Percentiles rank a stretch among this genome's conserved stretches.
phyloP scores from a whole-genome alignment of 495 filamentous ascomycete genomes.

The Annulohypoxylon bovei region DNA sequence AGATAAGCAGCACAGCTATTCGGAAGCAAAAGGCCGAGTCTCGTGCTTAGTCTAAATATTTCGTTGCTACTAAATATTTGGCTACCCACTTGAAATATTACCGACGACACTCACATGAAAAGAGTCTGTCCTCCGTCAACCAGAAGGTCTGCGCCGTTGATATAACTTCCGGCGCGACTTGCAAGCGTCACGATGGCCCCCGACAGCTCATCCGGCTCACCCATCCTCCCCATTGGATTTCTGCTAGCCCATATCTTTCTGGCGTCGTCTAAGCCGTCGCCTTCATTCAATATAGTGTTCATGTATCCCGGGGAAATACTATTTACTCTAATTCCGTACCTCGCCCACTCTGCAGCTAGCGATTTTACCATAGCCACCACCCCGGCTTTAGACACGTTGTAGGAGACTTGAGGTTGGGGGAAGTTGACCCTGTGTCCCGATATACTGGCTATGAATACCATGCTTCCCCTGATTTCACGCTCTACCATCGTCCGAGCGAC shows the following conservation, averaged over 20 bases:
- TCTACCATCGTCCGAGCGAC: slow-evolving; percentile 65
- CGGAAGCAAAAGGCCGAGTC: slow-evolving; percentile 58
- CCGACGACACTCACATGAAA: slow-evolving; percentile 39
- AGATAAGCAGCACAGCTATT: slow-evolving; percentile 87
- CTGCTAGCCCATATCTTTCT: slow-evolving; percentile 67
- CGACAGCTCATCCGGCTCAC: slow-evolving; percentile 68
- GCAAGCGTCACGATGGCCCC: slow-evolving; percentile 74
- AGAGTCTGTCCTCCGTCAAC: slow-evolving; percentile 54
- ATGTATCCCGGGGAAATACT: slow-evolving; percentile 79
- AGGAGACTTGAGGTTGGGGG: slow-evolving; percentile 74
- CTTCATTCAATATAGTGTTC: slow-evolving; percentile 82
- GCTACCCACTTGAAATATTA: slow-evolving; percentile 1
- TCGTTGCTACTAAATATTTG: neutral
- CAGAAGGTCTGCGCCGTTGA: slow-evolving; percentile 66
- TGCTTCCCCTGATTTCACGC: slow-evolving; percentile 63
- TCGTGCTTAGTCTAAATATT: slow-evolving; percentile 17
- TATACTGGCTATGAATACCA: slow-evolving; percentile 74
- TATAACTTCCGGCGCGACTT: slow-evolving; percentile 71
- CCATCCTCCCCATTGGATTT: slow-evolving; percentile 77
- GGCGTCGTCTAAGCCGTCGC: slow-evolving; percentile 64
- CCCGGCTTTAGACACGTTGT: slow-evolving; percentile 76
- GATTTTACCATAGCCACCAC: slow-evolving; percentile 66
- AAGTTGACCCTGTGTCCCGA: slow-evolving; percentile 74
- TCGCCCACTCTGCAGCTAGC: slow-evolving; percentile 73
- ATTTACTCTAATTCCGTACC: slow-evolving; percentile 73